A percentile compares a stretch with the other conserved stretches of the same genome.
Evolutionary conservation across 2,329 filamentous ascomycete species (phyloP).

Genomic region (Fusarium pilosicola): DNA sequence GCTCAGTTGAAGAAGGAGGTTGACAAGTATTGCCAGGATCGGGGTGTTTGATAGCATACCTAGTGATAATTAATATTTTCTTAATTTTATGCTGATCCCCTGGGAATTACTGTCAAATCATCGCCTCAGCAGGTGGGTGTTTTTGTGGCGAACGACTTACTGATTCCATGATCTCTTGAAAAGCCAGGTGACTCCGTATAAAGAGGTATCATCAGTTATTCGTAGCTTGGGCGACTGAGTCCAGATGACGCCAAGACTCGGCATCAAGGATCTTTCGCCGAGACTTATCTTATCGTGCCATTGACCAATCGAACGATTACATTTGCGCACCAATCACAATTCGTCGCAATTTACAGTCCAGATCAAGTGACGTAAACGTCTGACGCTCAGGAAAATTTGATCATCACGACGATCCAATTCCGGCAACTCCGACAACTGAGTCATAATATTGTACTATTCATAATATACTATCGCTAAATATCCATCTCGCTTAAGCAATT

Average conservation of each 20-base stretch:
- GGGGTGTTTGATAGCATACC: slow-evolving; percentile 52
- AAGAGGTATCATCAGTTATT: background rate
- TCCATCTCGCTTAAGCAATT: slow-evolving; percentile 36
- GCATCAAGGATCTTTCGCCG: background rate
- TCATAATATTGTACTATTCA: slow-evolving; percentile 29
- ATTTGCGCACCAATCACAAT: slow-evolving; percentile 13
- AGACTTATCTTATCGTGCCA: slow-evolving; percentile 3
- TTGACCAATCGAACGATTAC: background rate
- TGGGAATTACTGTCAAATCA: background rate
- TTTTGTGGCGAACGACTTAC: background rate
- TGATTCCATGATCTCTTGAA: background rate
- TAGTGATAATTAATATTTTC: background rate
- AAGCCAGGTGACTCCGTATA: background rate
- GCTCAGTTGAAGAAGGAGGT: slow-evolving; percentile 78
- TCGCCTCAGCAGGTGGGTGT: background rate
- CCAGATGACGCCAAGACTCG: background rate
- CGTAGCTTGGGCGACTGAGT: background rate
- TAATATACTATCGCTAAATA: slow-evolving; percentile 26
- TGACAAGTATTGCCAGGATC: slow-evolving; percentile 76
- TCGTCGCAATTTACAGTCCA: background rate
- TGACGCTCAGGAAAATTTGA: background rate
- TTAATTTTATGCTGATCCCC: background rate
- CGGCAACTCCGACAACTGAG: slow-evolving; percentile 7
- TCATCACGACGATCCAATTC: background rate
- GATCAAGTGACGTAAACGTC: slow-evolving; percentile 10